Conservation (phyloP, 2,329 filamentous ascomycete species). For the Pezicula rhizophila region DNA sequence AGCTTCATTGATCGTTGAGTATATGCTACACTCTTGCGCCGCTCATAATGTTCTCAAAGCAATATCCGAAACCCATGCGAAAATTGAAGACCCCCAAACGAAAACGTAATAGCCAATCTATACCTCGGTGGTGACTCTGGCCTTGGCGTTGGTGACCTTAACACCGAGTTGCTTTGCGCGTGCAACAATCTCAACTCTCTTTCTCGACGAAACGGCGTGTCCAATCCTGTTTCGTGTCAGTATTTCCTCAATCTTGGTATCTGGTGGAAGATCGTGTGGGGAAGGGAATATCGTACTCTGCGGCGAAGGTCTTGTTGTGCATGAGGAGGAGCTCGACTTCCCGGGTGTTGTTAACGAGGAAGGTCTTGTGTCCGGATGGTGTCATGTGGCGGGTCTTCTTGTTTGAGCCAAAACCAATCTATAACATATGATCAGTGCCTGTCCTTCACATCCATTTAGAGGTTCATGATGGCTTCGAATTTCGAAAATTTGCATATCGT, state of each 20-base stretch:
- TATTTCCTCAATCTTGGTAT: constrained; percentile 6
- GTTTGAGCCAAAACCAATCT: constrained; percentile 99
- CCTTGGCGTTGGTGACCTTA: constrained; percentile 99
- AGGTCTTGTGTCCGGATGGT: constrained; percentile 98
- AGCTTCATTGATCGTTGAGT: constrained; percentile 28
- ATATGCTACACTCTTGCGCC: constrained; percentile 24
- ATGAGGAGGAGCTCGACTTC: constrained; percentile 98
- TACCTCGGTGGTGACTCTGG: constrained; percentile 94
- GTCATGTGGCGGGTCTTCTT: constrained; percentile 99
- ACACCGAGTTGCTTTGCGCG: constrained; percentile 97
- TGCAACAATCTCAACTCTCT: constrained; percentile 96
- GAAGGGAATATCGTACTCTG: constrained; percentile 64
- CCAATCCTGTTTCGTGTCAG: constrained; percentile 67
- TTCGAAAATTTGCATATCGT: neutral
- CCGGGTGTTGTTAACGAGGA: constrained; percentile 94
- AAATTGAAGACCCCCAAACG: constrained; percentile 22
- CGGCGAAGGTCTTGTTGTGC: constrained; percentile 99
- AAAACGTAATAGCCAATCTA: constrained; percentile 36
- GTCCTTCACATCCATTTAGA: constrained; percentile 5
- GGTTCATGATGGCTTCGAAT: constrained; percentile 2
- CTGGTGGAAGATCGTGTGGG: neutral
- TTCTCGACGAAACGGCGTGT: constrained; percentile 95
- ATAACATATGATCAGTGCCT: constrained; percentile 22
- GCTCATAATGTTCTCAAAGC: constrained; percentile 24
- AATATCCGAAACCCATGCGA: constrained; percentile 21